A percentile compares a stretch with the other conserved stretches of the same genome.
phyloP scores from a whole-genome alignment of 768 basidiomycete species.

The Boletus barrowsii region DNA sequence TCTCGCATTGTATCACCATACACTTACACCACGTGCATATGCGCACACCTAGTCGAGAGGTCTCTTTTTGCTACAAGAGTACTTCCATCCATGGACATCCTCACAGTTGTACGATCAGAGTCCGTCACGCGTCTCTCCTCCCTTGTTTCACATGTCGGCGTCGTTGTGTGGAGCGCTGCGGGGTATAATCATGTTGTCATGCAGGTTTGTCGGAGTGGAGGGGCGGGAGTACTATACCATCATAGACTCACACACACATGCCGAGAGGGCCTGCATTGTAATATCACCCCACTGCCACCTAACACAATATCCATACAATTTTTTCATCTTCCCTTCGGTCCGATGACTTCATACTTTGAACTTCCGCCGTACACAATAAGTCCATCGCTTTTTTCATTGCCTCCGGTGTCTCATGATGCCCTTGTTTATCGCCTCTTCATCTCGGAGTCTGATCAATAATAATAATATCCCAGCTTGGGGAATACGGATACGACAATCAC shows the following conservation, averaged over 20 bases:
- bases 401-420: background rate
- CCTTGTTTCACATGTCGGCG: no score
- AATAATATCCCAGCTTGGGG: conserved; percentile 8
- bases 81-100: conserved; percentile 14
- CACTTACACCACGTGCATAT: conserved; percentile 34
- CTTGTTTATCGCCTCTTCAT: conserved; percentile 7
- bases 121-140: conserved; percentile 2
- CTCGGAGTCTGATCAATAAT: conserved; percentile 26
- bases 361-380: conserved; percentile 2
- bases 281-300: conserved; percentile 10
- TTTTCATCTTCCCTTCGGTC: conserved; percentile 16
- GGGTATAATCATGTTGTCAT: conserved; percentile 15
- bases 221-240: conserved; percentile 12
- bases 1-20: conserved; percentile 33
- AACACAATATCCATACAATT: conserved; percentile 2
- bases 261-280: conserved; percentile 30
- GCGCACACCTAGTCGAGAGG: conserved; percentile 29
- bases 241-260: conserved; percentile 24
- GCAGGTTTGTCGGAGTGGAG: conserved; percentile 24
- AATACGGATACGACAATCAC: conserved; percentile 7
- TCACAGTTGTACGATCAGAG: conserved; percentile 28
- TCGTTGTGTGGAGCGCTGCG: conserved; percentile 11
- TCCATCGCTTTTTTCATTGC: background rate
- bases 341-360: conserved; percentile 28
- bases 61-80: background rate